Evolutionary conservation across 805 yeast genomes (phyloP).

Genomic region (Teunomyces atbi): DNA sequence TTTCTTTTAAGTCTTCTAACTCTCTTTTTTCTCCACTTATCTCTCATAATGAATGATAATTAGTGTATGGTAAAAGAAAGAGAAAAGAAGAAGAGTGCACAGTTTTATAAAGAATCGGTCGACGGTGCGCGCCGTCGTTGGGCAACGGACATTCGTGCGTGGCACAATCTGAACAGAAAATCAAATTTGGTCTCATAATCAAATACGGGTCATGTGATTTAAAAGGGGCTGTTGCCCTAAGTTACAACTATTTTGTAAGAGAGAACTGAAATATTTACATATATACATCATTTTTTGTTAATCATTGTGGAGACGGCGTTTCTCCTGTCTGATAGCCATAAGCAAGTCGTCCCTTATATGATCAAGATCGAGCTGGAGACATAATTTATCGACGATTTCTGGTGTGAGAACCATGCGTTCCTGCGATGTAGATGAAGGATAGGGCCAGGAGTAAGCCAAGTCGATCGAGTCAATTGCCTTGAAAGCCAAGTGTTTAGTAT

Average conservation of each 20-base stretch:
- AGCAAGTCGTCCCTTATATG: slow-evolving; percentile 44
- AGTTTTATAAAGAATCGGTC: slow-evolving; percentile 9
- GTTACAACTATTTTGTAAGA: not conserved
- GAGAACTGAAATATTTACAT: not conserved
- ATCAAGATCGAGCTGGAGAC: slow-evolving; percentile 44
- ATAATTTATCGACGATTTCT: slow-evolving; percentile 42
- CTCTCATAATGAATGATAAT: slow-evolving; percentile 65
- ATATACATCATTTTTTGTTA: too few relatives aligned
- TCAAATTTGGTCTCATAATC: too few relatives aligned
- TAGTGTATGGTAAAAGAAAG: slow-evolving; percentile 19
- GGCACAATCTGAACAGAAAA: not conserved
- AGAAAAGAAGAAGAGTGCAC: slow-evolving; percentile 4
- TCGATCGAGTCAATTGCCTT: slow-evolving; percentile 14
- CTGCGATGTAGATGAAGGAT: not conserved
- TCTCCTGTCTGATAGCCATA: slow-evolving; percentile 58
- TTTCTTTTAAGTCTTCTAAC: slow-evolving; percentile 99
- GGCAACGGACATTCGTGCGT: not conserved
- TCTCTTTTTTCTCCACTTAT: slow-evolving; percentile 99
- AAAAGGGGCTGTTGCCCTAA: not conserved
- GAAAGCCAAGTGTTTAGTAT: slow-evolving; percentile 14
- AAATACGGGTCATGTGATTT: not conserved
- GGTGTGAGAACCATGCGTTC: slow-evolving; percentile 3
- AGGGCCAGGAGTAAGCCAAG: slow-evolving; percentile 7
- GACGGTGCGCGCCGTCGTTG: slow-evolving; percentile 17
- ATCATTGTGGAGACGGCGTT: slow-evolving; percentile 7